Evolutionary conservation across 202 grass and related monocot species (phyloP).

Genomic region (Setaria italica): DNA sequence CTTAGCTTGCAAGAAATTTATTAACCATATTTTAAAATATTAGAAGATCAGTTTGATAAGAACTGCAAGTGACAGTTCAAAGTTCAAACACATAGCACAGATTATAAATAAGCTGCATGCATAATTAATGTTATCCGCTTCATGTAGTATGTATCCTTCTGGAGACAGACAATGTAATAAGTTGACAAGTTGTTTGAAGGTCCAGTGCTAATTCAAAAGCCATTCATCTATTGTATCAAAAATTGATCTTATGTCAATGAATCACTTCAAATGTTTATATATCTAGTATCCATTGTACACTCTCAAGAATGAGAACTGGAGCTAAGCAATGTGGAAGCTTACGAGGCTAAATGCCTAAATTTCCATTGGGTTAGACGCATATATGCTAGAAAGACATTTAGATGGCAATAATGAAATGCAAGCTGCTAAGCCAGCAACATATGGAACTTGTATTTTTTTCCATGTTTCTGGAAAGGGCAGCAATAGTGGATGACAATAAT

Average conservation of each 20-base stretch:
- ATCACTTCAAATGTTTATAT: constrained; percentile 11
- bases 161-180: neutral
- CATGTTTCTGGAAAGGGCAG: neutral
- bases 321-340: neutral
- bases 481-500: constrained; percentile 5
- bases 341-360: constrained; percentile 32
- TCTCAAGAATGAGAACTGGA: constrained; percentile 5
- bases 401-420: constrained; percentile 11
- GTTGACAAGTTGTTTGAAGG: constrained; percentile 13
- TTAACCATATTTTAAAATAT: constrained; percentile 15
- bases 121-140: neutral
- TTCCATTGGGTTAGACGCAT: neutral
- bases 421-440: constrained; percentile 10
- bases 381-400: constrained; percentile 16
- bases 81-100: constrained; percentile 15
- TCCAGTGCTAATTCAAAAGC: constrained; percentile 14
- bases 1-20: constrained; percentile 19
- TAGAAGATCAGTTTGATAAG: neutral
- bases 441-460: neutral
- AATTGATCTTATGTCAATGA: constrained; percentile 11
- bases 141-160: neutral
- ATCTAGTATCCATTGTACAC: constrained; percentile 2
- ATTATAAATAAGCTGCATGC: constrained; percentile 13
- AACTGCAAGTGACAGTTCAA: neutral
- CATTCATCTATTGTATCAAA: constrained; percentile 16